These are phyloP conservation scores for Chlorella vulgaris DNA, from an alignment of 139 green algal species.

Conservation along the genomic window DNA sequence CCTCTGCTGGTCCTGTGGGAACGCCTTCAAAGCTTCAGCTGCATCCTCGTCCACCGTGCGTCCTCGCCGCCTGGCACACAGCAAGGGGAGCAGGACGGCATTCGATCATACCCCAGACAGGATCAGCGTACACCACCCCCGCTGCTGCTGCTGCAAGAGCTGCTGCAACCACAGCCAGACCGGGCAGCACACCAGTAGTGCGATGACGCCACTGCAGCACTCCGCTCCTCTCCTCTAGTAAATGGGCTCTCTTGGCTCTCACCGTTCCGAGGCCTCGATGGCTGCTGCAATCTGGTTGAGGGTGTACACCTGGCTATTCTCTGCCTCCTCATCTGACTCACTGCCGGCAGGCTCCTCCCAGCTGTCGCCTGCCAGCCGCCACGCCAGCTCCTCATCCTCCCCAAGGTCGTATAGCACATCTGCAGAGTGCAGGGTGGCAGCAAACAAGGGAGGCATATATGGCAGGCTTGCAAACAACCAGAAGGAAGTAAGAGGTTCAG, in stretches of 20 bases:
- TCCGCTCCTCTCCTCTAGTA: no score
- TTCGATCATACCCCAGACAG: neutral
- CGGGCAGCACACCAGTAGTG: no score
- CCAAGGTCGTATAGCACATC: constrained; percentile 17
- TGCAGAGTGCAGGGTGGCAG: neutral
- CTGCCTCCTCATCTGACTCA: neutral
- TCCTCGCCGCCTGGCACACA: constrained; percentile 11
- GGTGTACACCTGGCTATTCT: neutral
- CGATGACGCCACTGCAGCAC: no score
- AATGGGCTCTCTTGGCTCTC: no score
- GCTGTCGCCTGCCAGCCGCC: neutral
- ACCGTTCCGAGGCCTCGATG: constrained; percentile 6
- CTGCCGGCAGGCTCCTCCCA: neutral
- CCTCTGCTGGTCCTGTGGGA: constrained; percentile 3
- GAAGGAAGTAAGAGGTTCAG: no score
- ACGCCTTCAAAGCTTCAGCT: neutral
- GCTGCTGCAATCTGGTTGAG: neutral
- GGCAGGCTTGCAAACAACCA: neutral
- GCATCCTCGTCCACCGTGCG: constrained; percentile 7
- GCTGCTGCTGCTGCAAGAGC: neutral
- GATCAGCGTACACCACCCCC: neutral
- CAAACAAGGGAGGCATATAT: neutral
- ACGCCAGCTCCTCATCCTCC: constrained; percentile 16
- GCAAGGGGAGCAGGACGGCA: neutral
- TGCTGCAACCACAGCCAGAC: no score